Evolutionary conservation across 2,329 filamentous ascomycete genomes (phyloP).

Genomic region (Colletotrichum caudatum): DNA sequence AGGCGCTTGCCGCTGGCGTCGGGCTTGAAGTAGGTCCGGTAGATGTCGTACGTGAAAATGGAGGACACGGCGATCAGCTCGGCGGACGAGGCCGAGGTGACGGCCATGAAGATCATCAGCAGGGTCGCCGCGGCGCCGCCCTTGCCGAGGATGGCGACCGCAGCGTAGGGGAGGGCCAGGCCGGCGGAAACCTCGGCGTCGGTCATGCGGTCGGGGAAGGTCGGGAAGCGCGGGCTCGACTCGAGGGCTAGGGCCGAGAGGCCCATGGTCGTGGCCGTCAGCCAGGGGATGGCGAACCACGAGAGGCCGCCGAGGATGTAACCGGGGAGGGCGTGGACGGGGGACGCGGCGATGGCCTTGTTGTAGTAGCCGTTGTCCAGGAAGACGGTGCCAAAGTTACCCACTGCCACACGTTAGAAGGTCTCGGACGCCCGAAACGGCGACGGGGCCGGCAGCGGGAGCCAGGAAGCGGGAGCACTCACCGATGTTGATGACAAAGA

Average conservation of each 20-base stretch:
- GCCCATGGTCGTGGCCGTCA: slow-evolving; percentile 86
- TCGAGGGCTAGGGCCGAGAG: slow-evolving; percentile 82
- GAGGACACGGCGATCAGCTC: slow-evolving; percentile 86
- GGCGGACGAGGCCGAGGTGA: slow-evolving; percentile 81
- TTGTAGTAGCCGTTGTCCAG: slow-evolving; percentile 86
- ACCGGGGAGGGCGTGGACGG: slow-evolving; percentile 82
- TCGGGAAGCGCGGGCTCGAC: slow-evolving; percentile 74
- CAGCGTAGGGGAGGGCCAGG: slow-evolving; percentile 81
- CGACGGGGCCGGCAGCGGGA: too few species aligned
- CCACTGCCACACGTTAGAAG: slow-evolving; percentile 57
- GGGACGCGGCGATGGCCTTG: slow-evolving; percentile 84
- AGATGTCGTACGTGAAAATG: slow-evolving; percentile 89
- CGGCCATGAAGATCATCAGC: slow-evolving; percentile 85
- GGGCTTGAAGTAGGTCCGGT: slow-evolving; percentile 88
- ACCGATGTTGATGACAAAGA: slow-evolving; percentile 84
- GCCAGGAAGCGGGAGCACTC: background rate
- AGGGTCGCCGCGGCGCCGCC: slow-evolving; percentile 80
- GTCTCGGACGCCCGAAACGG: slow-evolving; percentile 49
- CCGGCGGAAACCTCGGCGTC: slow-evolving; percentile 78
- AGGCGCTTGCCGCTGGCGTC: slow-evolving; percentile 78
- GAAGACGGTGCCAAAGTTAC: slow-evolving; percentile 82
- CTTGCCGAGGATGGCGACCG: slow-evolving; percentile 81
- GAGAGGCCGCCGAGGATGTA: slow-evolving; percentile 81
- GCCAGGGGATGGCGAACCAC: slow-evolving; percentile 89
- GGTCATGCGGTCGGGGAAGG: slow-evolving; percentile 76